These are phyloP conservation scores for Podaxis mareebaensis DNA, from an alignment of 768 basidiomycete genomes.

Conservation along the genomic window DNA sequence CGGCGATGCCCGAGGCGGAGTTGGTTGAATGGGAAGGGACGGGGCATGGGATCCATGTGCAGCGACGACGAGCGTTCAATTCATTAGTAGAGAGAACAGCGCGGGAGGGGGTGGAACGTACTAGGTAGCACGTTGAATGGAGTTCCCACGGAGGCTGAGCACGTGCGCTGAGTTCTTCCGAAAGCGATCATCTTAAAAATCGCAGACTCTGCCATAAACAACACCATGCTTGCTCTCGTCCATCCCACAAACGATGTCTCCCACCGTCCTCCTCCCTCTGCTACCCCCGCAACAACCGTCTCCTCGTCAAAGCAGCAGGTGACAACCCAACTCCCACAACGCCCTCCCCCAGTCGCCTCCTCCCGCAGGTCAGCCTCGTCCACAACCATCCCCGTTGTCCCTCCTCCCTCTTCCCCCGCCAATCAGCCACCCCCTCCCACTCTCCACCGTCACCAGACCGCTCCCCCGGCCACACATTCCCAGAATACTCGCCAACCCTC, in stretches of 20 bases:
- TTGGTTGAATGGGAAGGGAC: conserved; percentile 58
- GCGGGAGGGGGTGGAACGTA: conserved; percentile 44
- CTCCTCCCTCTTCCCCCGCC: conserved; percentile 18
- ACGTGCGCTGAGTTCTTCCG: neutral
- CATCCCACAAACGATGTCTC: conserved; percentile 30
- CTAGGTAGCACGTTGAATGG: conserved; percentile 3
- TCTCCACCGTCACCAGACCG: conserved; percentile 19
- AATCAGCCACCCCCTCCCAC: conserved; percentile 23
- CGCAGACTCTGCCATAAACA: neutral
- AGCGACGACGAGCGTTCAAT: conserved; percentile 53
- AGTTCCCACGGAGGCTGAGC: conserved; percentile 7
- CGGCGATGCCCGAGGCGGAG: conserved; percentile 60
- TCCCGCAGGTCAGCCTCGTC: conserved; percentile 20
- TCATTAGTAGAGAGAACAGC: conserved; percentile 55
- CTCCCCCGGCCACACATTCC: conserved; percentile 14
- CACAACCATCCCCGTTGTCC: neutral
- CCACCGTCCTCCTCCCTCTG: conserved; percentile 13
- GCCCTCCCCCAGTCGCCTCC: conserved; percentile 14
- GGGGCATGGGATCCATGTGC: conserved; percentile 63
- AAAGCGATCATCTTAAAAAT: neutral
- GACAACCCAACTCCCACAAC: conserved; percentile 14
- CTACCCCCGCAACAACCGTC: too few species aligned
- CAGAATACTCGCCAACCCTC: conserved; percentile 15
- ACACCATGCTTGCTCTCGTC: conserved; percentile 51
- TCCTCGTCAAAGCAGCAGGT: conserved; percentile 14